Percentiles rank a stretch among this genome's conserved stretches.
Evolutionary conservation across 2,329 filamentous ascomycete genomes (phyloP).

Genomic region (Sporothrix mexicana): DNA sequence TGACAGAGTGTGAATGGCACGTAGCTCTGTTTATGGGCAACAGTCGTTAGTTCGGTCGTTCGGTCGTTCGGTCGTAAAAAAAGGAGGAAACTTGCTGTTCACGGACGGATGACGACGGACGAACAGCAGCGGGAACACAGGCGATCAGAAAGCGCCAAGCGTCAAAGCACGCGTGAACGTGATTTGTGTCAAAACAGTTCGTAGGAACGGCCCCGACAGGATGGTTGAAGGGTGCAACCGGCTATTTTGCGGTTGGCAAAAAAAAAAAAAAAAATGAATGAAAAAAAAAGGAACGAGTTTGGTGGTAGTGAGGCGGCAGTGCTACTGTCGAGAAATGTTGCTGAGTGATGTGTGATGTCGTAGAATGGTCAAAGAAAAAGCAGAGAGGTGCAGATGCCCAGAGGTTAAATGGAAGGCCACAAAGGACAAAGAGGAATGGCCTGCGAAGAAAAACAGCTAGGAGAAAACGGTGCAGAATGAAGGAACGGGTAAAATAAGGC

Average conservation of each 20-base stretch:
- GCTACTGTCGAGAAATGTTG: neutral
- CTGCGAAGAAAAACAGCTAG: neutral
- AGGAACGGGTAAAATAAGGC: neutral
- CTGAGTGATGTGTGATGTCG: neutral
- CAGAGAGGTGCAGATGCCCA: neutral
- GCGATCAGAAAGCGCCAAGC: slow-evolving; percentile 5
- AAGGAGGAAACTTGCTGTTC: too few species aligned
- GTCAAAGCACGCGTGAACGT: neutral
- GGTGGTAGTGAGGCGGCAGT: neutral
- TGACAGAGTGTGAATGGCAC: neutral
- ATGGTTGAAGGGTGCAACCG: neutral
- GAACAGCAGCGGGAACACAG: neutral
- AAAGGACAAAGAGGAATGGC: neutral
- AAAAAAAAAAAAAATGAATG: neutral
- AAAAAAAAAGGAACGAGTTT: neutral
- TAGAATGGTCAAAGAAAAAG: neutral
- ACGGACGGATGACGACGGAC: neutral
- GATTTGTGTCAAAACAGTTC: neutral
- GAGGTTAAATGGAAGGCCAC: neutral
- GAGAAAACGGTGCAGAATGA: neutral
- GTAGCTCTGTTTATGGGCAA: too few species aligned
- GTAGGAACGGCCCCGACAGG: neutral
- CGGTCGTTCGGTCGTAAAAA: too few species aligned
- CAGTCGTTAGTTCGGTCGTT: too few species aligned
- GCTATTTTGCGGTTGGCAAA: neutral